phyloP scores from a whole-genome alignment of 2,329 filamentous ascomycete species.

The Annulohypoxylon truncatum region DNA sequence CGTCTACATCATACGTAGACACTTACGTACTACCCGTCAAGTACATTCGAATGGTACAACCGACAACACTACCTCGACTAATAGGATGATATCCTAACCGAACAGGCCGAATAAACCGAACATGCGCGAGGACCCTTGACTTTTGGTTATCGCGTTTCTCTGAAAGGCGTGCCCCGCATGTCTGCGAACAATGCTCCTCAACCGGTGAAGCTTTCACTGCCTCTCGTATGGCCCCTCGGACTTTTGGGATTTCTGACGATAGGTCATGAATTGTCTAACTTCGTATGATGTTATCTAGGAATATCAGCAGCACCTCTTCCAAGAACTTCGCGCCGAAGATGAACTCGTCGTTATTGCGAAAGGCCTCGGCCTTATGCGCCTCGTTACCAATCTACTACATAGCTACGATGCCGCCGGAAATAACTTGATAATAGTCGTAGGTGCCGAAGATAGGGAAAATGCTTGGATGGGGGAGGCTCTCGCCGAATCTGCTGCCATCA shows the following conservation, averaged over 20 bases:
- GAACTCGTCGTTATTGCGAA: constrained; percentile 91
- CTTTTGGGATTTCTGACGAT: neutral
- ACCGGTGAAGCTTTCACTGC: constrained; percentile 84
- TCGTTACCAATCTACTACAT: constrained; percentile 95
- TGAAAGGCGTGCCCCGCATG: constrained; percentile 57
- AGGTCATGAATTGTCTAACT: constrained; percentile 9
- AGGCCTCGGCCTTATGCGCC: constrained; percentile 88
- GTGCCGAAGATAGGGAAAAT: constrained; percentile 93
- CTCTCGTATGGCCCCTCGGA: constrained; percentile 64
- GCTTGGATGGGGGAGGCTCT: constrained; percentile 96
- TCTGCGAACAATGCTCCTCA: constrained; percentile 66
- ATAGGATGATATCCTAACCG: constrained; percentile 21
- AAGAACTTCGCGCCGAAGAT: constrained; percentile 89
- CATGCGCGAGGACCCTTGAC: constrained; percentile 43
- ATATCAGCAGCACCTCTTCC: constrained; percentile 96
- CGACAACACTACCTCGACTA: constrained; percentile 6
- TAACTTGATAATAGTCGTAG: constrained; percentile 89
- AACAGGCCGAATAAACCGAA: constrained; percentile 40
- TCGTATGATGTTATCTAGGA: constrained; percentile 59
- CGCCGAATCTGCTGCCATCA: constrained; percentile 94
- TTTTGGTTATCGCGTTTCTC: constrained; percentile 26
- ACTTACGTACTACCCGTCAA: constrained; percentile 22
- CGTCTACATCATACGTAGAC: constrained; percentile 16
- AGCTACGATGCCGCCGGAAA: constrained; percentile 96
- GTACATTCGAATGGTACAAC: neutral